phyloP scores from a whole-genome alignment of 805 yeast genomes.

The Kluyveromyces starmeri region DNA sequence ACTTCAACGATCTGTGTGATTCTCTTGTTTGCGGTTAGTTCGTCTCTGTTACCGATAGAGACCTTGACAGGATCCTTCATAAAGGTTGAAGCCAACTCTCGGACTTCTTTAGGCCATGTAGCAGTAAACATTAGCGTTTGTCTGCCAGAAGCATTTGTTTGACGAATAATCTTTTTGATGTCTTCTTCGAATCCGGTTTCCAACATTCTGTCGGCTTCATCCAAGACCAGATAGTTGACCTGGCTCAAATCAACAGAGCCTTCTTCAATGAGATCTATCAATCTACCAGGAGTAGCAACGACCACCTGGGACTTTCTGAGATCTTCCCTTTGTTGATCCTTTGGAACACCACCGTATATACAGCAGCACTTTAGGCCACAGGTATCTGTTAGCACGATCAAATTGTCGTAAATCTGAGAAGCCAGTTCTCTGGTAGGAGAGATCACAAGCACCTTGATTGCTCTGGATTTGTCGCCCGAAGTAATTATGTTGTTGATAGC shows the following conservation, averaged over 20 bases:
- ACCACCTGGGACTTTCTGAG: slow-evolving; percentile 65
- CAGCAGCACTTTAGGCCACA: slow-evolving; percentile 67
- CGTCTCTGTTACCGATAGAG: slow-evolving; percentile 90
- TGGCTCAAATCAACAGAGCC: slow-evolving; percentile 63
- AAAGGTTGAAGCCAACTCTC: slow-evolving; percentile 79
- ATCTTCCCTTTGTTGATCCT: slow-evolving; percentile 76
- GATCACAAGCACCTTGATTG: slow-evolving; percentile 69
- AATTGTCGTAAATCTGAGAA: slow-evolving; percentile 81
- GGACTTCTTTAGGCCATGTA: slow-evolving; percentile 99
- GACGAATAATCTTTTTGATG: slow-evolving; percentile 71
- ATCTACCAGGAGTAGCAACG: slow-evolving; percentile 97
- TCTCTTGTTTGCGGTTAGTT: slow-evolving; percentile 87
- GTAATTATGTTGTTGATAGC: slow-evolving; percentile 65
- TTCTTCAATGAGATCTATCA: slow-evolving; percentile 82
- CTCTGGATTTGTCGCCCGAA: slow-evolving; percentile 29
- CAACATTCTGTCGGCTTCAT: slow-evolving; percentile 98
- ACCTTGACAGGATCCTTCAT: slow-evolving; percentile 84
- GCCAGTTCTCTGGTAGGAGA: slow-evolving; percentile 98
- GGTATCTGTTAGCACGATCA: slow-evolving; percentile 51
- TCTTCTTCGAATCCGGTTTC: slow-evolving; percentile 98
- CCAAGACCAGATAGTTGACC: slow-evolving; percentile 76
- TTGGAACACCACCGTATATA: slow-evolving; percentile 95
- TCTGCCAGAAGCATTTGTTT: slow-evolving; percentile 43
- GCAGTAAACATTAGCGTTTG: slow-evolving; percentile 99
- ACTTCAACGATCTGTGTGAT: slow-evolving; percentile 93